These are phyloP conservation scores for Leccinum truebloodii DNA, from an alignment of 768 basidiomycete species.

Conservation along the genomic window DNA sequence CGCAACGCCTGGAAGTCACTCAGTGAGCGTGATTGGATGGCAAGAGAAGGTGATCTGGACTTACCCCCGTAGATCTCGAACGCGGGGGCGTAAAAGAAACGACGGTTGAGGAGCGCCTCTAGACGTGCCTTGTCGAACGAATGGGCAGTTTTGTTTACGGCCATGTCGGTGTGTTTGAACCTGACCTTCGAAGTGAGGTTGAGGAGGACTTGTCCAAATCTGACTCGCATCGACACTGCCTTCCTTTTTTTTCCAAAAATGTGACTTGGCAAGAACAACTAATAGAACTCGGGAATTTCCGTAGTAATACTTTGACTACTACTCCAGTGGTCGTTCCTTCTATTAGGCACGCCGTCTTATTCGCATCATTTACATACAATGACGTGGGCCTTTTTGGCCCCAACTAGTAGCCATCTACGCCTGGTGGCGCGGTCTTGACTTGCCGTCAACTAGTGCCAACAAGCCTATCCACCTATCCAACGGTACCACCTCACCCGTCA, in stretches of 20 bases:
- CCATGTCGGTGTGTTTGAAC: constrained; percentile 29
- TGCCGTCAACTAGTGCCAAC: neutral
- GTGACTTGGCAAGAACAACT: neutral
- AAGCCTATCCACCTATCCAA: constrained; percentile 2
- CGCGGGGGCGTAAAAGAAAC: constrained; percentile 98
- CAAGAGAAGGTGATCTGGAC: constrained; percentile 16
- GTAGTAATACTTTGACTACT: no score
- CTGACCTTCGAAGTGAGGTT: neutral
- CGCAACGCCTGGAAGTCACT: constrained; percentile 71
- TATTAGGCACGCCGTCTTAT: no score
- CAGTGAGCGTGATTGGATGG: neutral
- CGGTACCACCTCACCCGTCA: neutral
- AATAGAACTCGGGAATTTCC: neutral
- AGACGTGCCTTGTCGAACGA: constrained; percentile 84
- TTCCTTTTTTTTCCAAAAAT: constrained; percentile 1
- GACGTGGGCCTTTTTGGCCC: no score
- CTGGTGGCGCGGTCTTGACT: neutral
- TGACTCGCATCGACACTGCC: constrained; percentile 25
- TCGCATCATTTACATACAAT: no score
- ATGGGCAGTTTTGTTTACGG: constrained; percentile 79
- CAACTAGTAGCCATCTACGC: no score
- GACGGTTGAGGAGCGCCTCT: constrained; percentile 81
- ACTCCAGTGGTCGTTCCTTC: no score
- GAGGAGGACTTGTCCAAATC: constrained; percentile 21
- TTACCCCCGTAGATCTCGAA: constrained; percentile 98